phyloP scores from a whole-genome alignment of 257 asterid genomes.

The Osmanthus fragrans region DNA sequence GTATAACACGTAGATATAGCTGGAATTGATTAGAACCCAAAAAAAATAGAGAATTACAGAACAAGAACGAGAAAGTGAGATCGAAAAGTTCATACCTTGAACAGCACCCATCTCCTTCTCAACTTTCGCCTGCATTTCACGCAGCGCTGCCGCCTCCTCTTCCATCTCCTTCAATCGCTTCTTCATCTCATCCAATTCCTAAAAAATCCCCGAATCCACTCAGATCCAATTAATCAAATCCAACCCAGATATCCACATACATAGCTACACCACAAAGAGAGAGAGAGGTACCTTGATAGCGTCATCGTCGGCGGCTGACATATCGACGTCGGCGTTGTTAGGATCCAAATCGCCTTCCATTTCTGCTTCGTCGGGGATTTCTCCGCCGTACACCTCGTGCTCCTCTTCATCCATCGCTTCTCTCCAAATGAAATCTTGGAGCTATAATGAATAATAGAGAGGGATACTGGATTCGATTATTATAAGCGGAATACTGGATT shows the following conservation, averaged over 20 bases:
- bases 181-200: slow-evolving; percentile 59
- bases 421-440: background rate
- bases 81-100: slow-evolving; percentile 31
- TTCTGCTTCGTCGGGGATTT: slow-evolving; percentile 47
- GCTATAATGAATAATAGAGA: too few species aligned
- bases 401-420: slow-evolving; percentile 49
- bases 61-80: background rate
- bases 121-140: slow-evolving; percentile 54
- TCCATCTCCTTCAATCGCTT: slow-evolving; percentile 56
- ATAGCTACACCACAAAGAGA: background rate
- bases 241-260: background rate
- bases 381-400: slow-evolving; percentile 56
- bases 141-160: slow-evolving; percentile 51
- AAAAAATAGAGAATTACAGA: background rate
- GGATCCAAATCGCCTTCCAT: slow-evolving; percentile 47
- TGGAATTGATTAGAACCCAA: background rate
- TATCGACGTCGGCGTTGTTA: slow-evolving; percentile 33
- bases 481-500: too few species aligned
- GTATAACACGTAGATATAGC: background rate
- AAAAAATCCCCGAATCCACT: background rate
- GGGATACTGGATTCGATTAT: too few species aligned
- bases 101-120: slow-evolving; percentile 55
- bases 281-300: slow-evolving; percentile 35
- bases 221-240: slow-evolving; percentile 18
- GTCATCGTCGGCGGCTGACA: slow-evolving; percentile 43